Evolutionary conservation across 208 protist genomes (phyloP), one percentile per base, ranked within the genome.

Genomic region (Acanthamoeba sp.): DNA sequence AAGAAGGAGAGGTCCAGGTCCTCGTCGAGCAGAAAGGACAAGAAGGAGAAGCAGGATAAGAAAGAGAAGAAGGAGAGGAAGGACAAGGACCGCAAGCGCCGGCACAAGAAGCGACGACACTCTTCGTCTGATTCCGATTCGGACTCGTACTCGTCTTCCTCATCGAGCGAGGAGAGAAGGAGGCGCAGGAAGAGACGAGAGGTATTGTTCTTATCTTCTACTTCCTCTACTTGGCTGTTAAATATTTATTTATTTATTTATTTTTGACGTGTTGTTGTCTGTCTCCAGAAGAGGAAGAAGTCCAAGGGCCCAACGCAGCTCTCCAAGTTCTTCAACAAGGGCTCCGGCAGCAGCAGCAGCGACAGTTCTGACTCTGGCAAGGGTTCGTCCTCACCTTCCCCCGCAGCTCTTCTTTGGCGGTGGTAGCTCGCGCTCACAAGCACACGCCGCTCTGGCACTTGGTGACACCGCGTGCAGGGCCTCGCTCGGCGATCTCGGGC

Each of bases 261-360:
- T n/a, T n/a, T n/a, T n/a, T n/a, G n/a, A n/a, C n/a, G n/a, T n/a
- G n/a, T n/a, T 85, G 36, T 32, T 52, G 40, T 52, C 76, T 52
- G n/a, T 85, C 22, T 85, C 1, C 36, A 78, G 48, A 93, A 93
- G 45, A 24, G 27, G 50, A 93, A 84, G 90, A 93, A 93, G 69
- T n/a, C 66, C 27, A 84, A 80, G 69, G 90, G 90, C 14, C 90
- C 90, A 27, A 82, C 90, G 42, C 90, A 93, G 45, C 90, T 93
- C 27, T 93, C 90, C 20, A 76, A 93, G 64, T 82, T 64, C 90
- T 93, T 93, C 42, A 59, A 93, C 42, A 59, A 84, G 66, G 71
- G 24, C 57, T 38, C 50, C 1, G 82, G 29, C 7, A 6, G 55
- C 38, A 73, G 29, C 7, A 6, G 55, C 38, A 73, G 85, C 36